These are phyloP conservation scores for Blastomyces percursus DNA, from an alignment of 2,329 filamentous ascomycete species.

Conservation along the genomic window DNA sequence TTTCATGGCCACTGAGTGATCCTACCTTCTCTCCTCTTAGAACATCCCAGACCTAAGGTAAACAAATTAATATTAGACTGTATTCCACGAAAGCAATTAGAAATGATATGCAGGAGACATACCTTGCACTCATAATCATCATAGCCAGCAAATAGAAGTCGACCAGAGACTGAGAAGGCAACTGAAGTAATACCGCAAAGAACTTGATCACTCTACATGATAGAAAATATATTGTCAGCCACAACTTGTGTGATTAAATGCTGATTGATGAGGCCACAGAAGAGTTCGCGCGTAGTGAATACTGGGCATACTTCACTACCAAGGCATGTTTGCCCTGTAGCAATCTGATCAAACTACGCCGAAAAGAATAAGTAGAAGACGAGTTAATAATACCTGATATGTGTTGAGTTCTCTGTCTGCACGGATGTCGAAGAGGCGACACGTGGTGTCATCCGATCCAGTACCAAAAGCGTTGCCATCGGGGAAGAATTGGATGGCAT, in stretches of 20 bases:
- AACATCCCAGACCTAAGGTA: slow-evolving; percentile 81
- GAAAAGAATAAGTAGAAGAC: background rate
- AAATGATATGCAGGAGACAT: slow-evolving; percentile 24
- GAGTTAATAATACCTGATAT: slow-evolving; percentile 45
- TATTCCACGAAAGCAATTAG: background rate
- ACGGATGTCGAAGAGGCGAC: slow-evolving; percentile 93
- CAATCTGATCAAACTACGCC: too few species aligned
- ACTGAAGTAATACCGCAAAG: slow-evolving; percentile 97
- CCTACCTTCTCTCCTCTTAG: slow-evolving; percentile 95
- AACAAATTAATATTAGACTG: slow-evolving; percentile 22
- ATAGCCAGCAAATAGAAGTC: slow-evolving; percentile 91
- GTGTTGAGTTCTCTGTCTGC: slow-evolving; percentile 71
- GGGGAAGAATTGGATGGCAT: slow-evolving; percentile 98
- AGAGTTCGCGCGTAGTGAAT: background rate
- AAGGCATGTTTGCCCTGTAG: too few species aligned
- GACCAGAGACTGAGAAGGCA: slow-evolving; percentile 91
- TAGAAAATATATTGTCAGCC: slow-evolving; percentile 12
- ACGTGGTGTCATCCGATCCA: slow-evolving; percentile 93
- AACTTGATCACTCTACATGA: slow-evolving; percentile 76
- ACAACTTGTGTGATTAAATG: background rate
- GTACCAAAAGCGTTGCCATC: slow-evolving; percentile 98
- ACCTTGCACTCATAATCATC: slow-evolving; percentile 99
- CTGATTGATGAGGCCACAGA: background rate
- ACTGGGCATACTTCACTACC: background rate
- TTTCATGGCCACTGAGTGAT: slow-evolving; percentile 93